Percentiles rank a stretch among this genome's conserved stretches.
Conservation (phyloP, 2,329 filamentous ascomycete species). For the Aureobasidium sp. region DNA sequence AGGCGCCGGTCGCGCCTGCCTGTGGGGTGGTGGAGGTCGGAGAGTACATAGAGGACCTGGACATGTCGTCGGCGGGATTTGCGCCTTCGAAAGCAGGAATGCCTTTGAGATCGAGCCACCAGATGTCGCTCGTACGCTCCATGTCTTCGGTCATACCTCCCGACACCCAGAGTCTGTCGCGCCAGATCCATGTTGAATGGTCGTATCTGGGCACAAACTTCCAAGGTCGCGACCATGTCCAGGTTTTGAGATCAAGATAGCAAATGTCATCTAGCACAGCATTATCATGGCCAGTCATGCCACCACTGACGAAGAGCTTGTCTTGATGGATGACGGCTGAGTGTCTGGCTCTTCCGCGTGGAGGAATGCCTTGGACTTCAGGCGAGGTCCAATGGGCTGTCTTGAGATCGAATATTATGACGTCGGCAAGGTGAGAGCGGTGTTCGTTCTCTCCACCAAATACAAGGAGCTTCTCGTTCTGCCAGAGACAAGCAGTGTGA, state of each 20-base stretch:
- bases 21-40: conserved; percentile 24
- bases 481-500: conserved; percentile 88
- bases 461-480: conserved; percentile 89
- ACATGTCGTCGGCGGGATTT: conserved; percentile 21
- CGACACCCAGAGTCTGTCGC: conserved; percentile 91
- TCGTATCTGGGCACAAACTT: conserved; percentile 92
- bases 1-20: conserved; percentile 38
- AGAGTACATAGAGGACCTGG: conserved; percentile 14
- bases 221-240: conserved; percentile 95
- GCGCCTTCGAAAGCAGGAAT: conserved; percentile 62
- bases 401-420: conserved; percentile 92
- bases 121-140: conserved; percentile 92
- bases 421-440: conserved; percentile 85
- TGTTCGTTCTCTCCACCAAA: conserved; percentile 99
- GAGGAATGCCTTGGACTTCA: conserved; percentile 71
- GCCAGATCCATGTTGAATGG: conserved; percentile 89
- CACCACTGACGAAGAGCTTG: conserved; percentile 90
- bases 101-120: conserved; percentile 94
- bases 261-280: conserved; percentile 92
- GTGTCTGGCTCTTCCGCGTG: conserved; percentile 84
- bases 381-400: conserved; percentile 95
- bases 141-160: conserved; percentile 91
- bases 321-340: conserved; percentile 92
- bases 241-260: conserved; percentile 93
- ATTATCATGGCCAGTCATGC: conserved; percentile 89